Evolutionary conservation across 768 basidiomycete genomes (phyloP).

Genomic region (Guyanaporus albipodus): DNA sequence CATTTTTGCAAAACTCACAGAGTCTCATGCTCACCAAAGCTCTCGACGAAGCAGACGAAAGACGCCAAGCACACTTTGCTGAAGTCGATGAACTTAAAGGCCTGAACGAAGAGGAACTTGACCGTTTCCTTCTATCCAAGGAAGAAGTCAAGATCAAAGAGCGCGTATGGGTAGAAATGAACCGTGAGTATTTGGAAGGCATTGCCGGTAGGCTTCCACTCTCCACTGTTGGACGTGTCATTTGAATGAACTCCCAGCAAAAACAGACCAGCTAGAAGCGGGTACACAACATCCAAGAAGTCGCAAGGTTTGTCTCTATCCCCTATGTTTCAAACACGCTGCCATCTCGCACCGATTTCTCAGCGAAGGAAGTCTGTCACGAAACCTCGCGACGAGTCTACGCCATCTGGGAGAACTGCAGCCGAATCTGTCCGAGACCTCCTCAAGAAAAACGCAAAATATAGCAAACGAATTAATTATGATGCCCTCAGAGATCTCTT

Average conservation of each 20-base stretch:
- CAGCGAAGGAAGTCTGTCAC: constrained; percentile 67
- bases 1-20: constrained; percentile 58
- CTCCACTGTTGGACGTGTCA: constrained; percentile 27
- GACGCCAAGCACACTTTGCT: constrained; percentile 50
- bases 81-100: constrained; percentile 60
- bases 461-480: constrained; percentile 93
- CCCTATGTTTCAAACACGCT: constrained; percentile 18
- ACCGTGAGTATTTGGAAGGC: constrained; percentile 85
- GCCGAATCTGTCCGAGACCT: constrained; percentile 42
- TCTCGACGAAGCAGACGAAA: constrained; percentile 63
- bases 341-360: constrained; percentile 9
- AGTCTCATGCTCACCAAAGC: constrained; percentile 57
- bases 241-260: constrained; percentile 56
- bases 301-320: constrained; percentile 68
- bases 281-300: constrained; percentile 46
- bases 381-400: constrained; percentile 71
- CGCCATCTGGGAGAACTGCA: constrained; percentile 38
- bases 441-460: constrained; percentile 80
- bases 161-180: constrained; percentile 91
- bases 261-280: constrained; percentile 53
- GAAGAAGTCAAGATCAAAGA: constrained; percentile 85
- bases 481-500: constrained; percentile 82
- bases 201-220: constrained; percentile 54
- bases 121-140: constrained; percentile 70
- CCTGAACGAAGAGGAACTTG: constrained; percentile 89